Evolutionary conservation across 495 filamentous ascomycete genomes (phyloP), one percentile per base, ranked within the genome.

Genomic region (Podospora comata): DNA sequence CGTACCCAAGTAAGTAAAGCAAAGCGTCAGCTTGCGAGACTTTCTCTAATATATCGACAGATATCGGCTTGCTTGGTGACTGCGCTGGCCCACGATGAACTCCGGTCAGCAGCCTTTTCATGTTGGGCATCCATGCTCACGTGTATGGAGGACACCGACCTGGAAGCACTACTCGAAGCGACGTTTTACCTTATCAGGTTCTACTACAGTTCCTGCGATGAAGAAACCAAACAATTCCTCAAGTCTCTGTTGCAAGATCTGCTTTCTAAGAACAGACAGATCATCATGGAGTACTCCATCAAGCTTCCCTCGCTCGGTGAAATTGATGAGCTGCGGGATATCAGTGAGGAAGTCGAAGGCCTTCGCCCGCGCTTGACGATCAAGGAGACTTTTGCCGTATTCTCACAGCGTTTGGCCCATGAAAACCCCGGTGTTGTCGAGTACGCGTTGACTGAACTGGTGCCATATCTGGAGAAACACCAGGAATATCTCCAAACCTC

Each of bases 31-130:
- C 13, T n/a, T 18, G 39, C 15, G 48, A 9, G n/a, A 62, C 73
- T 54, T 62, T 32, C 30, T 13, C 20, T 28, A 5, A 61, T 18
- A 28, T 27, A 26, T 58, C 20, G 5, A 58, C 27, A 95, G 89
- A 92, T 97, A 61, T 91, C 91, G 65, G 92, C 95, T 18, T 97
- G 91, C 75, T 83, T 97, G 18, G 89, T 95, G 69, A 92, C 92
- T 23, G 93, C 94, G 0, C 83, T 98, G 65, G 84, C 89, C 20
- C 86, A 87, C 18, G 82, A 87, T 54, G 86, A 90, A 27, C 83
- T 98, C 27, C 87, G 91, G 63, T 84, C 91, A 68, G 83, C 87
- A 65, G 91, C 92, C 2, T 93, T 98, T 75, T 85, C 85, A 13
- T 91, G 92, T 62, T 99, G 96, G 95, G 85, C 86, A 55, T 80